These are phyloP conservation scores for Penicillium sp. DNA, from an alignment of 2,329 filamentous ascomycete genomes.

Conservation along the genomic window DNA sequence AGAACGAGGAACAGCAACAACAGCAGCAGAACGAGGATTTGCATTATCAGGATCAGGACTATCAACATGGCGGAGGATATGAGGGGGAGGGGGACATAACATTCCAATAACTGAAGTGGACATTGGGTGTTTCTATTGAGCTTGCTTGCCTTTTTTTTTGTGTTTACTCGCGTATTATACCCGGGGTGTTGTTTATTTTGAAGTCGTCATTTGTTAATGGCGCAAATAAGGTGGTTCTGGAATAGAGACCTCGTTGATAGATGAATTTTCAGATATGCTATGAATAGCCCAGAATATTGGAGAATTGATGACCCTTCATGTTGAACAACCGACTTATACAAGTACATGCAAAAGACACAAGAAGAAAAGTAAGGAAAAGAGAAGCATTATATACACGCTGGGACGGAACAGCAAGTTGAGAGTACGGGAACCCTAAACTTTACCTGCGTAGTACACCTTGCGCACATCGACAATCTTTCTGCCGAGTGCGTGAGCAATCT, in stretches of 20 bases:
- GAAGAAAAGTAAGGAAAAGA: constrained; percentile 20
- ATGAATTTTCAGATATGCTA: constrained; percentile 12
- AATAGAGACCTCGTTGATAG: constrained; percentile 6
- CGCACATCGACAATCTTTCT: constrained; percentile 95
- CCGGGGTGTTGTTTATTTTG: constrained; percentile 7
- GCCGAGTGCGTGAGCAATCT: constrained; percentile 82
- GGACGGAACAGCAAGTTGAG: constrained; percentile 15
- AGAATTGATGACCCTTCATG: constrained; percentile 20
- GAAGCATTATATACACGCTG: constrained; percentile 28
- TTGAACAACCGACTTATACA: constrained; percentile 25
- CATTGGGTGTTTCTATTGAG: constrained; percentile 5
- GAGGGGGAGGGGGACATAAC: constrained; percentile 29
- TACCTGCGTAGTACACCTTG: constrained; percentile 93
- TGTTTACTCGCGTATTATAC: constrained; percentile 12
- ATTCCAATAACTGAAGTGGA: constrained; percentile 17
- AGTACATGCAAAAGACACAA: constrained; percentile 32
- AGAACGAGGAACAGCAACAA: constrained; percentile 38
- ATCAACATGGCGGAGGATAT: constrained; percentile 12
- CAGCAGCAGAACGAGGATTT: constrained; percentile 27
- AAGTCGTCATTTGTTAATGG: neutral
- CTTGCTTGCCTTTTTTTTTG: constrained; percentile 3
- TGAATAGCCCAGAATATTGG: constrained; percentile 9
- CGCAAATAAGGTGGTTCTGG: neutral
- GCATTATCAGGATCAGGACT: constrained; percentile 20
- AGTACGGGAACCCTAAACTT: constrained; percentile 50